Percentiles rank a stretch among this genome's conserved stretches.
Evolutionary conservation across 2,329 filamentous ascomycete genomes (phyloP).

Genomic region (Hypoxylon rubiginosum): DNA sequence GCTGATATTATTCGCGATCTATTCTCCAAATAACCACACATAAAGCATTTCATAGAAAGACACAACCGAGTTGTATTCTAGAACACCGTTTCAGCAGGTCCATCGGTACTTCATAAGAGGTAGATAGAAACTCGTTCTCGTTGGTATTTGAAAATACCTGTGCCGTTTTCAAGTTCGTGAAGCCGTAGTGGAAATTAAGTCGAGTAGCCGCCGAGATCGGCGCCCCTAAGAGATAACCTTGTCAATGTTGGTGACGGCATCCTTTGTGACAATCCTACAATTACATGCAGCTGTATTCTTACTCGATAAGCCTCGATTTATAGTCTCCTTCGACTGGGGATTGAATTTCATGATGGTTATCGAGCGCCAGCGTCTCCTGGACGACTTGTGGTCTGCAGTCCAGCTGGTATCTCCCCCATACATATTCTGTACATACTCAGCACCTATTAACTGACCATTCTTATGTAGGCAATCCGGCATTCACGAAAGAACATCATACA

Average conservation of each 20-base stretch:
- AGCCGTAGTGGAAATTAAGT: slow-evolving; percentile 2
- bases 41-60: background rate
- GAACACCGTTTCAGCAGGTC: background rate
- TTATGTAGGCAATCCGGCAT: slow-evolving; percentile 36
- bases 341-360: slow-evolving; percentile 5
- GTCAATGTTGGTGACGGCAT: background rate
- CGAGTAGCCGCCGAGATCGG: slow-evolving; percentile 32
- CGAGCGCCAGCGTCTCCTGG: slow-evolving; percentile 14
- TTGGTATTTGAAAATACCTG: background rate
- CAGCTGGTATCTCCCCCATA: slow-evolving; percentile 23
- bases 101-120: background rate
- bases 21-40: background rate
- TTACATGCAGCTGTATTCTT: too few species aligned
- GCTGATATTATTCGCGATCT: background rate
- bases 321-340: background rate
- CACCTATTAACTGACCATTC: slow-evolving; percentile 1
- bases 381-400: slow-evolving; percentile 32
- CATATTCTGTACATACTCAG: background rate
- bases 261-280: background rate
- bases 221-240: background rate
- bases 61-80: too few species aligned
- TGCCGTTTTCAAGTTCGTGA: slow-evolving; percentile 4
- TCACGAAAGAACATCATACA: slow-evolving; percentile 45
- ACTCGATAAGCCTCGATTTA: background rate
- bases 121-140: background rate